phyloP scores from a whole-genome alignment of 257 asterid genomes.

The Leonotis leonurus region DNA sequence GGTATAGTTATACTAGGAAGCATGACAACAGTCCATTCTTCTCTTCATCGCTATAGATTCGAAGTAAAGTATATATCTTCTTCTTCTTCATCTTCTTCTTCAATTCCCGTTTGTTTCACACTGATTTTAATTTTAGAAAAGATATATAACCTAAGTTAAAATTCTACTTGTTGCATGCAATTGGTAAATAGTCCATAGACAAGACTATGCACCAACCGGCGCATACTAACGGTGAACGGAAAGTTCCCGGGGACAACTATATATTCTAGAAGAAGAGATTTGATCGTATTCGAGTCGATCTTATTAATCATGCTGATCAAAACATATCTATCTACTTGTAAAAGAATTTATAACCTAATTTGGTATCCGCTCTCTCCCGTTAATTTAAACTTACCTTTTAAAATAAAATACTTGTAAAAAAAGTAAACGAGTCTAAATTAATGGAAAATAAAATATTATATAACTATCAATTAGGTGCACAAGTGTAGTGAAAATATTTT shows the following conservation, averaged over 20 bases:
- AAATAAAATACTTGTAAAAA: too few relatives aligned
- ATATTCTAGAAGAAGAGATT: not conserved
- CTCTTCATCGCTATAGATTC: too few relatives aligned
- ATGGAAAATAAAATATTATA: too few relatives aligned
- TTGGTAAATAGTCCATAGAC: not conserved
- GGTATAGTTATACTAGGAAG: slow-evolving; percentile 13
- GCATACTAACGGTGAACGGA: not conserved
- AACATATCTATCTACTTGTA: slow-evolving; percentile 32
- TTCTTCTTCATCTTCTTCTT: too few relatives aligned
- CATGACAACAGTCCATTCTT: not conserved
- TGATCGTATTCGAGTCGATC: not conserved
- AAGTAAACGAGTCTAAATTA: too few relatives aligned
- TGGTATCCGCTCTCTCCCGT: too few relatives aligned
- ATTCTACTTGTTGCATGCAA: too few relatives aligned
- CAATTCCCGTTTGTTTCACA: not conserved
- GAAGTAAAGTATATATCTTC: slow-evolving; percentile 15
- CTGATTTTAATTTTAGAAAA: not conserved
- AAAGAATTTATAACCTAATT: not conserved
- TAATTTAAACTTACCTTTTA: too few relatives aligned
- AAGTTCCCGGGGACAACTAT: not conserved
- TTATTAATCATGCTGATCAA: too few relatives aligned
- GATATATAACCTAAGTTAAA: too few relatives aligned
- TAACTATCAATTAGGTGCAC: too few relatives aligned
- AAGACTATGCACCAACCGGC: not conserved
- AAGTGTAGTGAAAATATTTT: too few relatives aligned